Evolutionary conservation across 768 basidiomycete species (phyloP), one percentile per base, ranked within the genome.

Genomic region (Auricularia auricula-judae): DNA sequence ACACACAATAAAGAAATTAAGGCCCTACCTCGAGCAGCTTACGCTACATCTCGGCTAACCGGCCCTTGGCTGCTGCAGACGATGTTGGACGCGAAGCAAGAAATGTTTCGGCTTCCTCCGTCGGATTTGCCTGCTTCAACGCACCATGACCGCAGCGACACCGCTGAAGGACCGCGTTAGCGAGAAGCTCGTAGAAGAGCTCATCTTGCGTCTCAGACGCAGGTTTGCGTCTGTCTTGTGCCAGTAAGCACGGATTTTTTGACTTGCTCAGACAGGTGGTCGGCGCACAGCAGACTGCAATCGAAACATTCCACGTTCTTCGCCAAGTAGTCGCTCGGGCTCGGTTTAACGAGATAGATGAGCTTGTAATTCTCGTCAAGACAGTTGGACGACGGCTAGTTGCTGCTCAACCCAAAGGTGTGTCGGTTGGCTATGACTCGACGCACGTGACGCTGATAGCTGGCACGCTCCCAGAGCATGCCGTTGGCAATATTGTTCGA

Each of bases 351-450:
- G 91, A 88, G 68, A 87, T 98, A 69, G 88, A 92, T 53, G 90
- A 95, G 67, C 80, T 98, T 2, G 82, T 93, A 3, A 80, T 81
- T 59, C 83, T 91, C 64, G 87, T 99, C 67, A 86, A 89, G 63
- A 77, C 77, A 60, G 88, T 93, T 10, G 97, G 96, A 3, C 80
- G 84, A 67, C 84, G 83, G 68, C 75, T 99, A 51, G 86, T 90
- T 7, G 91, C 93, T 21, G 93, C 96, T 8, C 94, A 98, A 72
- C 93, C 95, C 12, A 97, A 96, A 85, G 96, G 96, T 94, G 65
- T 63, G 66, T 42, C 63, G 36, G 56, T 11, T 70, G 61, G 21
- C 66, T 61, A 61, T 53, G 33, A 42, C 39, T 54, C 39, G 21
- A 63, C 53, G 53, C 42, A 51, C 63, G 33, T 51, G 47, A 36